Conservation (phyloP, 2,329 filamentous ascomycete species). For the Aspergillus persii region DNA sequence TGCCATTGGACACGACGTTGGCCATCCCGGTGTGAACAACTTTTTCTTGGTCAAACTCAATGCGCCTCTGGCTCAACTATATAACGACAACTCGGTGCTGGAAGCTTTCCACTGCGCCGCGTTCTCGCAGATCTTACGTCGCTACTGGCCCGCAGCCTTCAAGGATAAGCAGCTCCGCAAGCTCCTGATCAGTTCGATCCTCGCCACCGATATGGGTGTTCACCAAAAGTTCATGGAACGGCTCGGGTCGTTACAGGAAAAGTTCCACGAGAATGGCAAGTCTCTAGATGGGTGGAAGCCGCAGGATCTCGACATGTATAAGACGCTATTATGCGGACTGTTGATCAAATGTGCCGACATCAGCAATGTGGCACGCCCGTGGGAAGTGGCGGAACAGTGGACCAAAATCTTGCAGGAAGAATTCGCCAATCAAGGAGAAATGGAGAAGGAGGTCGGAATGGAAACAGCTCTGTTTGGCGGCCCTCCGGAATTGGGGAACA, state of each 20-base stretch:
- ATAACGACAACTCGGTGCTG: slow-evolving; percentile 94
- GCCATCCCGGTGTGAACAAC: slow-evolving; percentile 97
- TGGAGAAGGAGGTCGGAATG: slow-evolving; percentile 86
- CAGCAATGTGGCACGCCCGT: slow-evolving; percentile 89
- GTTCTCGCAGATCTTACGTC: slow-evolving; percentile 89
- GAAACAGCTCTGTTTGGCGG: slow-evolving; percentile 79
- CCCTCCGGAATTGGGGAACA: slow-evolving; percentile 77
- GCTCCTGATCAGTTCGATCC: slow-evolving; percentile 94
- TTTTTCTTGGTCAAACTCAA: slow-evolving; percentile 91
- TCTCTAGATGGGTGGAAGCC: slow-evolving; percentile 71
- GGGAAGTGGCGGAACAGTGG: slow-evolving; percentile 81
- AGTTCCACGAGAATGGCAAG: slow-evolving; percentile 64
- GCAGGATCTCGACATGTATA: slow-evolving; percentile 72
- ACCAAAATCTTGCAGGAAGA: slow-evolving; percentile 93
- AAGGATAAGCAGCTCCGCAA: slow-evolving; percentile 76
- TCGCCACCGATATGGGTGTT: slow-evolving; percentile 95
- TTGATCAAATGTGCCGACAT: slow-evolving; percentile 98
- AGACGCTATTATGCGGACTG: slow-evolving; percentile 79
- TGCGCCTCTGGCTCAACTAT: slow-evolving; percentile 87
- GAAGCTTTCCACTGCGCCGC: slow-evolving; percentile 98
- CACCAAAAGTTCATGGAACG: slow-evolving; percentile 97
- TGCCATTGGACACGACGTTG: slow-evolving; percentile 97
- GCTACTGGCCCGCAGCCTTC: slow-evolving; percentile 85
- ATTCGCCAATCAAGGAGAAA: slow-evolving; percentile 86
- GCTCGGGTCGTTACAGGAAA: slow-evolving; percentile 75